Evolutionary conservation across 2,329 filamentous ascomycete genomes (phyloP).

Genomic region (Diaporthe vexans): DNA sequence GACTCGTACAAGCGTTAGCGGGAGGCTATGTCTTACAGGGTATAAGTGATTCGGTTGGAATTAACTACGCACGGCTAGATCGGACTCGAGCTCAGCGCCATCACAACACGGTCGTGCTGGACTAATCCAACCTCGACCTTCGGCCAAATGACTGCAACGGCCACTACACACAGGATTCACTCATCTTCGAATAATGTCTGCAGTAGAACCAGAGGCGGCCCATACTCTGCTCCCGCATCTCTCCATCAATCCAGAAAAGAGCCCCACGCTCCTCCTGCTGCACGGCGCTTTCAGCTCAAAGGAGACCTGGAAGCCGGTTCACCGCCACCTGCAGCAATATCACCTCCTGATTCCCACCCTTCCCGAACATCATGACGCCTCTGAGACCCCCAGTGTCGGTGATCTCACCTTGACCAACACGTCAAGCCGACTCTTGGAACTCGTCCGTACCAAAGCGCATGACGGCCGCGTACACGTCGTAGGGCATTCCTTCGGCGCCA

Average conservation of each 20-base stretch:
- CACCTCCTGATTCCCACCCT: background rate
- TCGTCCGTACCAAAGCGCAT: background rate
- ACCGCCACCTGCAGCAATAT: background rate
- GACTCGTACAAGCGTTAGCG: background rate
- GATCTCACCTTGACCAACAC: background rate
- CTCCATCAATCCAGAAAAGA: background rate
- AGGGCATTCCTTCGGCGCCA: constrained; percentile 18
- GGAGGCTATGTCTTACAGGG: background rate
- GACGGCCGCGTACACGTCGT: background rate
- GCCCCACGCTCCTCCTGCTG: background rate
- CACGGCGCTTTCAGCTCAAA: constrained; percentile 10
- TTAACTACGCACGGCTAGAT: too few species aligned
- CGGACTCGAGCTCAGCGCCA: background rate
- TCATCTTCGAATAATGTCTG: background rate
- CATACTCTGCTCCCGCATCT: background rate
- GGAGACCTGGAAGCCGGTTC: constrained; percentile 1
- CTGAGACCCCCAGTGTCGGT: background rate
- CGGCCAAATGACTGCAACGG: background rate
- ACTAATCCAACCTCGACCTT: background rate
- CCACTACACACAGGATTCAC: background rate
- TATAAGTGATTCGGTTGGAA: background rate
- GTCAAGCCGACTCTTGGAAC: background rate
- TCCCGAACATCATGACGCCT: background rate
- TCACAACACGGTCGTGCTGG: too few species aligned
- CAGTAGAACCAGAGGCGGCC: background rate